Base-by-base conservation (phyloP, 2,329 filamentous ascomycete species). In the Talaromyces islandicus region DNA sequence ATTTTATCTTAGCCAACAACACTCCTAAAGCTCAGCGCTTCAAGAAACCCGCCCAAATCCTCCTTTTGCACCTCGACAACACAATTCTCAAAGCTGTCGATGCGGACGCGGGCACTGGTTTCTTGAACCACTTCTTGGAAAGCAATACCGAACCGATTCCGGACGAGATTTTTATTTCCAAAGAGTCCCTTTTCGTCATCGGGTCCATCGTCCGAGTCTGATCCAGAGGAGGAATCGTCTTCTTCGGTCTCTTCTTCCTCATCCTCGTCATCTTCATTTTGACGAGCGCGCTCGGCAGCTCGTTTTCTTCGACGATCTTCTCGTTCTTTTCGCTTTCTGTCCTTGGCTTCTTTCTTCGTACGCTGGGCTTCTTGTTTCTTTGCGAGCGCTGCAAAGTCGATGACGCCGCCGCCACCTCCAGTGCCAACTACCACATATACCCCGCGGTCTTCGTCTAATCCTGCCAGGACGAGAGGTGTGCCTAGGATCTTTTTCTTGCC, bases 51-150 rank as follows among this genome's bases (percentile, higher is more conserved):
- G 17, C 87, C 86, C 29, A 99, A 78, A 75, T 97, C 94, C 71
- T 97, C 94, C 79, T 96, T 97, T 76, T 88, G 88, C n/a, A 99
- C 93, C 73, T 99, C 94, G 53, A 97, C 92, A 7, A 97, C 94
- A 69, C 91, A 96, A 73, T 96, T 91, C 76, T 99, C 94, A 70
- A 99, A 99, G 73, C 90, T 95, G 75, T 99, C 94, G 71, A 97
- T 95, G 62, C 92, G 82, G 21, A 97, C 92, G 17, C 92, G 80
- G 0, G 93, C 91, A 61, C 88, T 94, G 17, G 93, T 97, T 79
- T 97, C 91, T 56, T 88, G 85, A 2, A 96, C 90, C 0, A 97
- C 94, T 70, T 96, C 92, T 72, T 97, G 92, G 74, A 99, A 99
- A 3, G 94, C 93, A 68, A 88, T 92, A 7, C 94, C 94, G 70